These are phyloP conservation scores for Xerocomellus amylosporus DNA, from an alignment of 768 basidiomycete genomes.

Conservation along the genomic window DNA sequence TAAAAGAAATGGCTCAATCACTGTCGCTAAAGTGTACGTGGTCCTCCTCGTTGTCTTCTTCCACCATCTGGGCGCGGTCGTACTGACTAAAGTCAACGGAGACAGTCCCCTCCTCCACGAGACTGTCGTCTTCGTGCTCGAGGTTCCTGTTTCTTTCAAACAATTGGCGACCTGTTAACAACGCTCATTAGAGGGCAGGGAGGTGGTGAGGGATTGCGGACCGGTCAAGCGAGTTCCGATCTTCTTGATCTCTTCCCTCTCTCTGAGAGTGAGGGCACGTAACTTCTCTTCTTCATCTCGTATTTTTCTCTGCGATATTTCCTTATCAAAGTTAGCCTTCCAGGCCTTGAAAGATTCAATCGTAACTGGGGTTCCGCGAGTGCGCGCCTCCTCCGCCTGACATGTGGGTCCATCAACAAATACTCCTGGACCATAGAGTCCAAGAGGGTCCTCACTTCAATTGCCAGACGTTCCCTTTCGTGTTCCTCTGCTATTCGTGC, in stretches of 20 bases:
- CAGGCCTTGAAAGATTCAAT: slow-evolving; percentile 75
- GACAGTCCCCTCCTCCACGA: slow-evolving; percentile 81
- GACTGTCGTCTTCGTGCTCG: slow-evolving; percentile 66
- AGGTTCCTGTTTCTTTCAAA: slow-evolving; percentile 82
- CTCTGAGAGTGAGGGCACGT: slow-evolving; percentile 68
- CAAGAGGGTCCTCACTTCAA: slow-evolving; percentile 57
- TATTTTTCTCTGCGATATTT: slow-evolving; percentile 53
- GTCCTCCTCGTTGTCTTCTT: slow-evolving; percentile 53
- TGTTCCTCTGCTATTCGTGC: slow-evolving; percentile 55
- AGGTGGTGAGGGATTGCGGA: slow-evolving; percentile 32
- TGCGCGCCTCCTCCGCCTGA: slow-evolving; percentile 84
- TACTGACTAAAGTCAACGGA: slow-evolving; percentile 91
- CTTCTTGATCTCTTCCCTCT: slow-evolving; percentile 81
- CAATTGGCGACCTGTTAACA: slow-evolving; percentile 75
- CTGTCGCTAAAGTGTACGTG: slow-evolving; percentile 81
- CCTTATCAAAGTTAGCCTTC: slow-evolving; percentile 76
- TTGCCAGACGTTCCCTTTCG: slow-evolving; percentile 68
- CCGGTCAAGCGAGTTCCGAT: slow-evolving; percentile 63
- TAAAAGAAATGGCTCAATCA: slow-evolving; percentile 44
- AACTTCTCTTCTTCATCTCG: slow-evolving; percentile 78
- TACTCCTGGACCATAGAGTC: background rate
- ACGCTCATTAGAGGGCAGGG: slow-evolving; percentile 4
- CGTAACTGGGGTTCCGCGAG: slow-evolving; percentile 91
- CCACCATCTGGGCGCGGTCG: slow-evolving; percentile 57
- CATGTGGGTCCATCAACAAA: slow-evolving; percentile 1